Percentiles rank a stretch among this genome's conserved stretches.
These are phyloP conservation scores for Graphilbum sp. DNA, from an alignment of 2,329 filamentous ascomycete species.

Conservation along the genomic window DNA sequence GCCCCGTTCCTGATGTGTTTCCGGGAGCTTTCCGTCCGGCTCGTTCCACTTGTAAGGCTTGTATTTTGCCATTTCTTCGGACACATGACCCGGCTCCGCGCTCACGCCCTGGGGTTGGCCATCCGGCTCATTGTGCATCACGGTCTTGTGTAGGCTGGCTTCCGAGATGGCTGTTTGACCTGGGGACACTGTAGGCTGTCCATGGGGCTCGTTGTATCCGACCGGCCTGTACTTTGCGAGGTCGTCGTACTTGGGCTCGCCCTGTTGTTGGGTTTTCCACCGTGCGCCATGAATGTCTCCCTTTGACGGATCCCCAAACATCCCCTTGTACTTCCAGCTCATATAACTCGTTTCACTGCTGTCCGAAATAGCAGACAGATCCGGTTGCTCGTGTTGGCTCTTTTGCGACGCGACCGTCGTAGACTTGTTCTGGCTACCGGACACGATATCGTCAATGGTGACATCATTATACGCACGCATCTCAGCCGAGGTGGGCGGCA, in stretches of 20 bases:
- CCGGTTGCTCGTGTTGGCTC: constrained; percentile 8
- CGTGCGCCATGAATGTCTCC: no score
- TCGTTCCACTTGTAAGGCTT: constrained; percentile 9
- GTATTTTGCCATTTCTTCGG: constrained; percentile 9
- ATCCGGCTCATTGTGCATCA: constrained; percentile 19
- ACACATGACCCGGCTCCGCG: constrained; percentile 4
- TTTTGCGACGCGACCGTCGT: background rate
- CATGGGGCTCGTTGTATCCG: constrained; percentile 20
- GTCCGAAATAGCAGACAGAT: constrained; percentile 1
- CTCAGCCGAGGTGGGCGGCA: constrained; percentile 13
- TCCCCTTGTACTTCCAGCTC: constrained; percentile 8
- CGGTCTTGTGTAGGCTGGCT: no score
- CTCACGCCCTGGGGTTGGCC: constrained; percentile 17
- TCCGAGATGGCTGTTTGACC: no score
- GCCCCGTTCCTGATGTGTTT: background rate
- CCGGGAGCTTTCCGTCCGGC: constrained; percentile 10
- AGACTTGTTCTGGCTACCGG: background rate
- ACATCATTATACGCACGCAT: constrained; percentile 17
- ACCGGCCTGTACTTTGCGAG: constrained; percentile 11
- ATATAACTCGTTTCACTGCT: constrained; percentile 3
- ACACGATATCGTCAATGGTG: background rate
- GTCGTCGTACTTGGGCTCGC: constrained; percentile 4
- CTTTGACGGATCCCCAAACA: constrained; percentile 8
- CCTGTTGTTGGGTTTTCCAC: no score
- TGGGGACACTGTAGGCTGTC: no score